Conservation (phyloP, 331 rosid genomes). For the Quercus phellos region DNA sequence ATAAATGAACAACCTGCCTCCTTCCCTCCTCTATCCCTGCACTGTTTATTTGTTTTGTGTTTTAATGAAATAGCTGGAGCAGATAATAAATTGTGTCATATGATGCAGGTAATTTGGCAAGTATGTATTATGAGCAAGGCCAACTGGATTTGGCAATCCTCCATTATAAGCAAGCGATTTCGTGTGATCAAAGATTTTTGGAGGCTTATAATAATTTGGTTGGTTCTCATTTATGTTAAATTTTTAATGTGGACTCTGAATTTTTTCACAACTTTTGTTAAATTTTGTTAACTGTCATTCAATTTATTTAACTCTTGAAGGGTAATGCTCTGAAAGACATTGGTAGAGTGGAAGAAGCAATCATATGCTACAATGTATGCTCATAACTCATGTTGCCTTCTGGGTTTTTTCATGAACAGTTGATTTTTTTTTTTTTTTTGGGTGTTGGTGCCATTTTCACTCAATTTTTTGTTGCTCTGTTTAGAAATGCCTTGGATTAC, state of each 20-base stretch:
- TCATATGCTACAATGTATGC: slow-evolving; percentile 84
- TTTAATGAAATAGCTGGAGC: too few species aligned
- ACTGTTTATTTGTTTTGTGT: too few species aligned
- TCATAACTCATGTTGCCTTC: background rate
- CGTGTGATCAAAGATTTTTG: slow-evolving; percentile 87
- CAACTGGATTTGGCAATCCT: slow-evolving; percentile 89
- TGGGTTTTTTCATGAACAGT: background rate
- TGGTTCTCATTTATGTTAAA: slow-evolving; percentile 18
- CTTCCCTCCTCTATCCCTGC: too few species aligned
- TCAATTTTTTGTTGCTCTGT: slow-evolving; percentile 17
- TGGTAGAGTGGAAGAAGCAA: slow-evolving; percentile 96
- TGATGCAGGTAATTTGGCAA: slow-evolving; percentile 83
- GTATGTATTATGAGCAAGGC: slow-evolving; percentile 88
- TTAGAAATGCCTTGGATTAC: slow-evolving; percentile 90
- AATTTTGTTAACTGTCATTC: too few species aligned
- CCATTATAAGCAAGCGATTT: slow-evolving; percentile 91
- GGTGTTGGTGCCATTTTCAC: background rate
- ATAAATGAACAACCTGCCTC: too few species aligned
- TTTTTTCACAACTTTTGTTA: too few species aligned
- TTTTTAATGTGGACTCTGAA: background rate
- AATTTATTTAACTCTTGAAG: slow-evolving; percentile 23
- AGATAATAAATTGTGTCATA: background rate
- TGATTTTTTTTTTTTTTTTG: background rate
- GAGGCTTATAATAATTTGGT: slow-evolving; percentile 99
- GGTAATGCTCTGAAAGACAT: slow-evolving; percentile 94